A percentile compares a stretch with the other conserved stretches of the same genome.
Conservation (phyloP, 2,329 filamentous ascomycete species). For the Colletotrichum sp. region DNA sequence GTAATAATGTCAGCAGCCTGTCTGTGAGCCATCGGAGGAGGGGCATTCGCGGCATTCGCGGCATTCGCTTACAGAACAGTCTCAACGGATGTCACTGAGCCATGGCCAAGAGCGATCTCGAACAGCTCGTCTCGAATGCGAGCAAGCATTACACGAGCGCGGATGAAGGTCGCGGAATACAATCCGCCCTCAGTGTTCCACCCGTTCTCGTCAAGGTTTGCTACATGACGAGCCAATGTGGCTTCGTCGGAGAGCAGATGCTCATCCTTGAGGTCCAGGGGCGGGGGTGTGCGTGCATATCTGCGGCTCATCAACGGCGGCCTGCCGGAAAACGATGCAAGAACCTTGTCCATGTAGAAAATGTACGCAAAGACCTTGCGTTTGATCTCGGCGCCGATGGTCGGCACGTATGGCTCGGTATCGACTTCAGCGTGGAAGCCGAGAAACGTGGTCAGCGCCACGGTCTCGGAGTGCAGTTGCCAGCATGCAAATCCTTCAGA, state of each 20-base stretch:
- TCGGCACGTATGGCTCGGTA: constrained; percentile 24
- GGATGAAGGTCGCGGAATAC: constrained; percentile 33
- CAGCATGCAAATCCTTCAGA: constrained; percentile 3
- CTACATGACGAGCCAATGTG: constrained; percentile 27
- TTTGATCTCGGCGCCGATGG: constrained; percentile 32
- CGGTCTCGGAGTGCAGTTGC: constrained; percentile 34
- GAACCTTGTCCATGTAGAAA: constrained; percentile 39
- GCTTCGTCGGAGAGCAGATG: constrained; percentile 36
- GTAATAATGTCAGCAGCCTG: not conserved
- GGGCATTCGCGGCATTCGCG: not conserved
- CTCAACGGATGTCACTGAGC: constrained; percentile 38
- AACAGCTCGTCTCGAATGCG: constrained; percentile 31
- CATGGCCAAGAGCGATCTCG: constrained; percentile 30
- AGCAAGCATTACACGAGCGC: constrained; percentile 27
- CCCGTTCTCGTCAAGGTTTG: constrained; percentile 36
- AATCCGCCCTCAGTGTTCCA: constrained; percentile 39
- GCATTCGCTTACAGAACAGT: constrained; percentile 34
- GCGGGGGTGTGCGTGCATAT: constrained; percentile 42
- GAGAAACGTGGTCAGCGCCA: constrained; percentile 30
- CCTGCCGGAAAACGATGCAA: constrained; percentile 46
- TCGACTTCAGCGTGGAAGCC: constrained; percentile 26
- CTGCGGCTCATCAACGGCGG: constrained; percentile 41
- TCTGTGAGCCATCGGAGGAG: not conserved
- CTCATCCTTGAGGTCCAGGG: constrained; percentile 42
- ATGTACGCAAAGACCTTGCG: constrained; percentile 34